phyloP scores from a whole-genome alignment of 1,139 yeast species.

The Kodamaea anthophila region DNA sequence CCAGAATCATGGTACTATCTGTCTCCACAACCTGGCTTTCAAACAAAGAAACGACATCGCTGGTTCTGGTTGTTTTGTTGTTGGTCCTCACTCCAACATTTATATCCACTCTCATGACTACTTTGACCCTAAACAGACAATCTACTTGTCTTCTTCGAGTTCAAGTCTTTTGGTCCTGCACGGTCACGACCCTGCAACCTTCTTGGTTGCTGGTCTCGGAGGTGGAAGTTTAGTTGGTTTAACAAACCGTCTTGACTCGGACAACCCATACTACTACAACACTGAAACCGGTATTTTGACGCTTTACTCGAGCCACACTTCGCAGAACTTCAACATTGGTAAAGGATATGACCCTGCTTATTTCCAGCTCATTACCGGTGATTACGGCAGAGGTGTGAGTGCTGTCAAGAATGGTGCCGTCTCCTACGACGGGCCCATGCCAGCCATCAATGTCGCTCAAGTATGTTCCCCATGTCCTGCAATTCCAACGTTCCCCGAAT shows the following conservation, averaged over 20 bases:
- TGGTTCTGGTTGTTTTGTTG: slow-evolving; percentile 13
- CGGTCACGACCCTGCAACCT: slow-evolving; percentile 15
- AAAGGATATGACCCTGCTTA: slow-evolving; percentile 13
- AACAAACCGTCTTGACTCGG: slow-evolving; percentile 11
- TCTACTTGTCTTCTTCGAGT: slow-evolving; percentile 10
- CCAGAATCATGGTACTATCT: slow-evolving; percentile 11
- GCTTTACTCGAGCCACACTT: slow-evolving; percentile 9
- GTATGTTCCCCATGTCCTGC: no score
- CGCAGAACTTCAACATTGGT: slow-evolving; percentile 12
- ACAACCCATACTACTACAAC: slow-evolving; percentile 8
- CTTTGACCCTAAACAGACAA: slow-evolving; percentile 10
- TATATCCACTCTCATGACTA: slow-evolving; percentile 9
- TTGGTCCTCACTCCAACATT: slow-evolving; percentile 8
- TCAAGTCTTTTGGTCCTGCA: slow-evolving; percentile 12
- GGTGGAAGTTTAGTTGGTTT: slow-evolving; percentile 23
- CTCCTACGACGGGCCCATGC: slow-evolving; percentile 12
- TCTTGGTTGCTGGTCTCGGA: slow-evolving; percentile 26
- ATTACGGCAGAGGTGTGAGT: slow-evolving; percentile 10
- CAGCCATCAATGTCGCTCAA: no score
- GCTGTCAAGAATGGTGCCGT: slow-evolving; percentile 12
- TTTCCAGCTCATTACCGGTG: slow-evolving; percentile 12
- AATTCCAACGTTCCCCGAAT: no score
- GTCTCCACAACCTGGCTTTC: slow-evolving; percentile 9
- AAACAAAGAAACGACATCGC: slow-evolving; percentile 9
- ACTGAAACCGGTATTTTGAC: slow-evolving; percentile 15